phyloP scores from a whole-genome alignment of 1,284 basidiomycete species.

The Sporisorium scitamineum region DNA sequence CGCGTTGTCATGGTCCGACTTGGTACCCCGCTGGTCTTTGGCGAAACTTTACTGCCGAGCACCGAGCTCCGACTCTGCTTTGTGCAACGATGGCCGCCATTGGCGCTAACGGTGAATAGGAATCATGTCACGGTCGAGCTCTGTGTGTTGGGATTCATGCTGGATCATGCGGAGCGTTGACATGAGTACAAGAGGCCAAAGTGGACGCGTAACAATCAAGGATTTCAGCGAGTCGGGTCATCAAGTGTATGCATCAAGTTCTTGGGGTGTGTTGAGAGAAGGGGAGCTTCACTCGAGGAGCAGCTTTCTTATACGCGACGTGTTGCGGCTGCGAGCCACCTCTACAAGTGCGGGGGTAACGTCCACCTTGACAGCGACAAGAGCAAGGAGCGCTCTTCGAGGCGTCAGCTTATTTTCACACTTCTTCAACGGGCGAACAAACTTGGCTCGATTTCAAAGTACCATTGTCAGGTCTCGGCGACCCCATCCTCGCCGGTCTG shows the following conservation, averaged over 20 bases:
- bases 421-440: too few species aligned
- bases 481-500: too few species aligned
- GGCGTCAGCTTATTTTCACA: too few species aligned
- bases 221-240: too few species aligned
- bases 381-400: neutral
- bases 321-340: slow-evolving; percentile 1
- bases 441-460: too few species aligned
- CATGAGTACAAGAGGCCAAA: too few species aligned
- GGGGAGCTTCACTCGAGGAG: neutral
- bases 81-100: neutral
- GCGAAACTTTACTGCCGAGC: slow-evolving; percentile 22
- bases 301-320: neutral
- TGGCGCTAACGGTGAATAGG: neutral
- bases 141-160: neutral
- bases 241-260: too few species aligned
- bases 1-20: neutral
- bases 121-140: slow-evolving; percentile 10
- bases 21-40: neutral
- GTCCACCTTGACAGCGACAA: neutral
- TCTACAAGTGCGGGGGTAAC: neutral
- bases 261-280: too few species aligned
- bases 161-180: neutral
- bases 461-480: too few species aligned
- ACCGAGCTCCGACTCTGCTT: slow-evolving; percentile 6
- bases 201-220: too few species aligned